phyloP scores from a whole-genome alignment of 1,139 yeast species.

The Suhomyces kunorum region DNA sequence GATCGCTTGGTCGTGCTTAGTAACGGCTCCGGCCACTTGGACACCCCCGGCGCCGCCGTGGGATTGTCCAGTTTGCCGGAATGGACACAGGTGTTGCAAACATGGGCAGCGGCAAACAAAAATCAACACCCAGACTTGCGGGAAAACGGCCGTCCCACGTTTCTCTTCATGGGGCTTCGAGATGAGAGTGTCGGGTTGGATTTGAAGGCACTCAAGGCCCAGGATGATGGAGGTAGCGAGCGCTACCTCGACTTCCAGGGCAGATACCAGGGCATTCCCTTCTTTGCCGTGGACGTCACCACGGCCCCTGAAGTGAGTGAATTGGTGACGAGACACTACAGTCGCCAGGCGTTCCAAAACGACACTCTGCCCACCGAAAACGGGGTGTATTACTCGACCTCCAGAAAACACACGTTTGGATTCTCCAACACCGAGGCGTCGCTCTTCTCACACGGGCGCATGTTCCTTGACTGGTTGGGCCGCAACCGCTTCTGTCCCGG shows the following conservation, averaged over 20 bases:
- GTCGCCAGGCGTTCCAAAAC: conserved; percentile 5
- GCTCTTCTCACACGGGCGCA: conserved; percentile 75
- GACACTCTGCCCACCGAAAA: conserved; percentile 16
- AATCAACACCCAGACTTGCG: conserved; percentile 36
- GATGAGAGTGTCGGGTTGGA: conserved; percentile 51
- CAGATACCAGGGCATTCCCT: conserved; percentile 68
- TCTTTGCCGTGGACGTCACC: conserved; percentile 73
- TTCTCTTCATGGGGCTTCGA: conserved; percentile 70
- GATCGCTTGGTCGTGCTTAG: conserved; percentile 37
- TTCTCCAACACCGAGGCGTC: conserved; percentile 56
- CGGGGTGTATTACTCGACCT: conserved; percentile 32
- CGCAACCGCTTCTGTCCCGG: conserved; percentile 84
- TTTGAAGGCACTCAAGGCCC: conserved; percentile 30
- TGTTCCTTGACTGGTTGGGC: conserved; percentile 82
- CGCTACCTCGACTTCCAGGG: conserved; percentile 46
- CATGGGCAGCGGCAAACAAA: conserved; percentile 38
- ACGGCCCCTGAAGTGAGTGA: conserved; percentile 27
- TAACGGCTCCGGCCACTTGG: conserved; percentile 35
- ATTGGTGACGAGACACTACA: conserved; percentile 21
- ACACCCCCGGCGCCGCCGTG: conserved; percentile 8
- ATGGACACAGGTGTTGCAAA: conserved; percentile 28
- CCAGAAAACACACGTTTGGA: conserved; percentile 39
- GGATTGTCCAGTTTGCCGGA: conserved; percentile 22
- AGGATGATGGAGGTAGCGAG: conserved; percentile 28
- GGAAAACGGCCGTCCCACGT: conserved; percentile 37